Percentiles rank a stretch among this genome's conserved stretches.
phyloP scores from a whole-genome alignment of 192 early-diverging fungal species.

The Jimgerdemannia lactiflua region DNA sequence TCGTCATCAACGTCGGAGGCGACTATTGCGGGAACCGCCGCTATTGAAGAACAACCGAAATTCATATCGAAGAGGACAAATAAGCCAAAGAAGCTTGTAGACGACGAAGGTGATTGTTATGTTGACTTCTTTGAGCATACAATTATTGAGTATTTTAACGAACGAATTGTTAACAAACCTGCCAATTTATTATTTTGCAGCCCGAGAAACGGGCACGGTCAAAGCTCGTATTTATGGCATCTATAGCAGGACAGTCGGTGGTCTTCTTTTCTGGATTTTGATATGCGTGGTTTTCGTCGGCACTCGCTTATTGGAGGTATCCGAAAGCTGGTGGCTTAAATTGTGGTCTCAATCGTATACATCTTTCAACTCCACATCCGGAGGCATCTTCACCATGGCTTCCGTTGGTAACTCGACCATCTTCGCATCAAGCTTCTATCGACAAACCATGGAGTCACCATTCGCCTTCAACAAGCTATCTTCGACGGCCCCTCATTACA shows the following conservation, averaged over 20 bases:
- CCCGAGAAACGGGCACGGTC: slow-evolving; percentile 76
- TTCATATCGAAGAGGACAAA: slow-evolving; percentile 22
- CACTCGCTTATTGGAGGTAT: slow-evolving; percentile 44
- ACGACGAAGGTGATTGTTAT: slow-evolving; percentile 40
- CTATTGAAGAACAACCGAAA: slow-evolving; percentile 4
- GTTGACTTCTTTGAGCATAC: background rate
- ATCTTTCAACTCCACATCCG: background rate
- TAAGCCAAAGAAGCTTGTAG: slow-evolving; percentile 34
- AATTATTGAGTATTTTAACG: background rate
- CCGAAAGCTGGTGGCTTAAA: slow-evolving; percentile 67
- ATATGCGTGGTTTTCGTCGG: slow-evolving; percentile 35
- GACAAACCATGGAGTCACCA: background rate
- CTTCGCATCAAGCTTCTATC: background rate
- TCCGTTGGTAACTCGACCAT: background rate
- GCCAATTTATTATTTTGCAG: slow-evolving; percentile 5
- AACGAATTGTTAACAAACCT: too few species aligned
- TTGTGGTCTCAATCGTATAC: slow-evolving; percentile 43
- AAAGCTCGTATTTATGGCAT: slow-evolving; percentile 67
- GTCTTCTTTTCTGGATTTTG: slow-evolving; percentile 56
- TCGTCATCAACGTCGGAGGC: background rate
- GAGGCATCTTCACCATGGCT: background rate
- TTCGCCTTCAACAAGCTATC: too few species aligned
- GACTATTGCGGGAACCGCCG: background rate
- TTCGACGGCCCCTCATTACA: background rate
- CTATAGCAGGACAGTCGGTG: slow-evolving; percentile 71